phyloP scores from a whole-genome alignment of 805 yeast species.

The Wickerhamomyces ciferrii region DNA sequence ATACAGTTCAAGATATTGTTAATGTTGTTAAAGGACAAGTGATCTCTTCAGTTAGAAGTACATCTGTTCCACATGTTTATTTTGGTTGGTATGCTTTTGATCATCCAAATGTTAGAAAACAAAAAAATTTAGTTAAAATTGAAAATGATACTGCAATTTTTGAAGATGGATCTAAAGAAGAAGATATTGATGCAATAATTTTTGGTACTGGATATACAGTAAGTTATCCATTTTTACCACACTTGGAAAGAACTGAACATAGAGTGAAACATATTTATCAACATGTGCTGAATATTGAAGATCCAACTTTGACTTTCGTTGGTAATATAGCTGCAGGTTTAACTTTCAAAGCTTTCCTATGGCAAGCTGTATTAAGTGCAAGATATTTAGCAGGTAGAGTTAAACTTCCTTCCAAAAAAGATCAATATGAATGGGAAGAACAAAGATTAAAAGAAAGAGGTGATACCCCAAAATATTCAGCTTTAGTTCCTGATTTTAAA shows the following conservation, averaged over 20 bases:
- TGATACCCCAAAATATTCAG: constrained; percentile 3
- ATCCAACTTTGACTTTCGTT: constrained; percentile 38
- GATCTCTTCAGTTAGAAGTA: constrained; percentile 31
- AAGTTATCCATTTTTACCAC: constrained; percentile 24
- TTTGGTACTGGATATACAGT: constrained; percentile 68
- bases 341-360: constrained; percentile 45
- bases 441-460: constrained; percentile 21
- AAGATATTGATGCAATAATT: constrained; percentile 46
- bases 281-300: constrained; percentile 38
- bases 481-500: constrained; percentile 2
- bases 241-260: constrained; percentile 12
- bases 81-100: constrained; percentile 4
- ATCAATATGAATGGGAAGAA: constrained; percentile 31
- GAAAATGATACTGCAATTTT: constrained; percentile 28
- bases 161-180: constrained; percentile 35
- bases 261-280: constrained; percentile 35
- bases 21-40: constrained; percentile 37
- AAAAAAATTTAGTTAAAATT: neutral
- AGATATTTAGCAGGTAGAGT: constrained; percentile 43
- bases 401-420: constrained; percentile 31
- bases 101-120: constrained; percentile 1
- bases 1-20: constrained; percentile 34
- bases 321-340: constrained; percentile 34
- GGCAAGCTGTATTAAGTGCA: constrained; percentile 43
- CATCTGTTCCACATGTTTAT: constrained; percentile 4